Evolutionary conservation across 495 filamentous ascomycete genomes (phyloP), one percentile per base, ranked within the genome.

Genomic region (Apodospora peruviana): DNA sequence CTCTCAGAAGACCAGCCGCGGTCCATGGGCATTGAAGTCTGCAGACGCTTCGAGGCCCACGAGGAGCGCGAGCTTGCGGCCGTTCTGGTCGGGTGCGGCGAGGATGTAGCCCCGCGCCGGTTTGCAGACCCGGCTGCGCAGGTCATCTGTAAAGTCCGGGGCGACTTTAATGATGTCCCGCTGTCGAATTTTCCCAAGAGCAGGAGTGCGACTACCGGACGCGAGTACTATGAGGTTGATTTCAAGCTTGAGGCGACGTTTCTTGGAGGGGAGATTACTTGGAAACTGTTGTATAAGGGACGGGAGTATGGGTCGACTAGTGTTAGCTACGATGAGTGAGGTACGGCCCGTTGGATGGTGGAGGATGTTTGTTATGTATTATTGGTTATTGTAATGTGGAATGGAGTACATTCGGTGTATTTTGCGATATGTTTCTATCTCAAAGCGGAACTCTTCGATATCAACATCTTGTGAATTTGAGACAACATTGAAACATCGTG

Each of bases 171-270:
- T 40, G 45, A 53, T 39, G 24, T 53, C 11, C 39, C 51, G 9
- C 14, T 44, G 24, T 47, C 51, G 8, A 44, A n/a, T 7, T 44
- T 53, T 18, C 44, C 51, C 36, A 39, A 40, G 38, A 37, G n/a
- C 7, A 16, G 44, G n/a, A 48, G 29, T 19, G 2, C 45, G 11
- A 27, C 11, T 2, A 52, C 49, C 2, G 51, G 51, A 8, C 32
- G 42, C 20, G 51, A 53, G 21, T 53, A 38, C 35, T 53, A 48
- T 32, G 51, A 53, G 25, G 39, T 47, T 4, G 45, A 44, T 29
- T 53, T 53, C 22, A 47, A 48, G 44, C 44, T 53, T 9, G 36
- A 53, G 27, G 51, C 51, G 1, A 42, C 38, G 10, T 48, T 53
- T 19, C 10, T 18, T 3, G 20, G 23, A n/a, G 45, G 20, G 10